phyloP scores from a whole-genome alignment of 169 alveolate species.

The Besnoitia besnoiti region DNA sequence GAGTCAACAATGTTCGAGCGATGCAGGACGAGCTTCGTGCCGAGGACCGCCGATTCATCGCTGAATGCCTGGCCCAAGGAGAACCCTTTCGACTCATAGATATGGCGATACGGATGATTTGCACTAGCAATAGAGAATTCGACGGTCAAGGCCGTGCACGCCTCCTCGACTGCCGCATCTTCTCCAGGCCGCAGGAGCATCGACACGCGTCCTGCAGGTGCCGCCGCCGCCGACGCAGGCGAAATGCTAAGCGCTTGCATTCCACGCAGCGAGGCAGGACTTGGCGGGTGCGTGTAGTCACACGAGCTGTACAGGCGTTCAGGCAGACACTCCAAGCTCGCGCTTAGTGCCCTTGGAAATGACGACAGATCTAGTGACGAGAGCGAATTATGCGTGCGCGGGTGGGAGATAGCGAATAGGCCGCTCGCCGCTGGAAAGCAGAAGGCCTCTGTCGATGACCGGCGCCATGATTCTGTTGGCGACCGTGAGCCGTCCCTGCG shows the following conservation, averaged over 20 bases:
- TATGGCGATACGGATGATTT: constrained; percentile 46
- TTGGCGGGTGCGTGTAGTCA: not conserved
- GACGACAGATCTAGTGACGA: no score
- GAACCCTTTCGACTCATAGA: constrained; percentile 47
- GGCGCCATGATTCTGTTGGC: no score
- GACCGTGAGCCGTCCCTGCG: no score
- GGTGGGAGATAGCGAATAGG: no score
- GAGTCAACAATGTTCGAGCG: not conserved
- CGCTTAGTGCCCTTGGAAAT: no score
- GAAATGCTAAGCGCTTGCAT: not conserved
- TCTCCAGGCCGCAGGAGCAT: constrained; percentile 41
- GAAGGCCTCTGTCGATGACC: no score
- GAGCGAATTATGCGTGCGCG: no score
- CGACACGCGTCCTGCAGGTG: not conserved
- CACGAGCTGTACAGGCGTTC: not conserved
- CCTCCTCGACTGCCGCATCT: constrained; percentile 42
- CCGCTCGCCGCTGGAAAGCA: no score
- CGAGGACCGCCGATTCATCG: not conserved
- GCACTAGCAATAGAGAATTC: constrained; percentile 47
- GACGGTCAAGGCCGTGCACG: constrained; percentile 45
- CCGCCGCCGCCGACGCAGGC: not conserved
- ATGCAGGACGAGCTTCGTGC: not conserved
- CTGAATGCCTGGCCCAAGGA: constrained; percentile 17
- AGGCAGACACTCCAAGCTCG: no score
- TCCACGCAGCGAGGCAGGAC: not conserved